Conservation (phyloP, 108 stramenopile genomes). For the Nitzschia palea region DNA sequence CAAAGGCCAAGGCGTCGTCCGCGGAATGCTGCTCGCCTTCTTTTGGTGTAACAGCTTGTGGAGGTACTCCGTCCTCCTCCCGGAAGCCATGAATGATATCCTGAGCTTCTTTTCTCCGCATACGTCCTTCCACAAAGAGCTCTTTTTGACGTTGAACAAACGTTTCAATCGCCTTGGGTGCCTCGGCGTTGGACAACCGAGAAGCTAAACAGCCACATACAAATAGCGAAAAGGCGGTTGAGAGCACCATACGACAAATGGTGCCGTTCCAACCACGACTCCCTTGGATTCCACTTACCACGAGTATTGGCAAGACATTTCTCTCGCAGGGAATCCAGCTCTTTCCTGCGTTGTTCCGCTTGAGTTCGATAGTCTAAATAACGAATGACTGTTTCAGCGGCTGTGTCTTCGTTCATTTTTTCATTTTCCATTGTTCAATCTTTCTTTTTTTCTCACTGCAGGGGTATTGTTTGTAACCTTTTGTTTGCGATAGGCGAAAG, state of each 20-base stretch:
- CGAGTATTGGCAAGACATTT: constrained; percentile 6
- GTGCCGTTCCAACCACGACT: neutral
- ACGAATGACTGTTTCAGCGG: neutral
- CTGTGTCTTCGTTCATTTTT: too few relatives aligned
- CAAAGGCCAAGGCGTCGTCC: neutral
- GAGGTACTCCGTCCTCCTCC: neutral
- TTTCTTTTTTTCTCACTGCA: neutral
- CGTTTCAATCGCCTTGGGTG: neutral
- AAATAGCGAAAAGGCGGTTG: neutral
- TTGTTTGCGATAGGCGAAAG: too few relatives aligned
- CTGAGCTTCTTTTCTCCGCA: neutral
- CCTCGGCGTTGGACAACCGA: constrained; percentile 1
- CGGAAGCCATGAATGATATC: constrained; percentile 1
- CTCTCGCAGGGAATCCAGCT: constrained; percentile 3
- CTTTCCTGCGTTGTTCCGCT: constrained; percentile 11
- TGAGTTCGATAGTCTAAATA: neutral
- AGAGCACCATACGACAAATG: neutral
- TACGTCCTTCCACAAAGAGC: neutral
- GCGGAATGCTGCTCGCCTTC: neutral
- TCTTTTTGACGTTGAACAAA: constrained; percentile 4
- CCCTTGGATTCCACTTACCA: constrained; percentile 5
- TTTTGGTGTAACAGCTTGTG: neutral
- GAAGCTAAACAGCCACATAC: neutral
- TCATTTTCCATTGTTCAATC: too few relatives aligned
- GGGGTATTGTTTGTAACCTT: too few relatives aligned